Evolutionary conservation across 352 stramenopile species (phyloP).

Genomic region (Elongisporangium undulatum): DNA sequence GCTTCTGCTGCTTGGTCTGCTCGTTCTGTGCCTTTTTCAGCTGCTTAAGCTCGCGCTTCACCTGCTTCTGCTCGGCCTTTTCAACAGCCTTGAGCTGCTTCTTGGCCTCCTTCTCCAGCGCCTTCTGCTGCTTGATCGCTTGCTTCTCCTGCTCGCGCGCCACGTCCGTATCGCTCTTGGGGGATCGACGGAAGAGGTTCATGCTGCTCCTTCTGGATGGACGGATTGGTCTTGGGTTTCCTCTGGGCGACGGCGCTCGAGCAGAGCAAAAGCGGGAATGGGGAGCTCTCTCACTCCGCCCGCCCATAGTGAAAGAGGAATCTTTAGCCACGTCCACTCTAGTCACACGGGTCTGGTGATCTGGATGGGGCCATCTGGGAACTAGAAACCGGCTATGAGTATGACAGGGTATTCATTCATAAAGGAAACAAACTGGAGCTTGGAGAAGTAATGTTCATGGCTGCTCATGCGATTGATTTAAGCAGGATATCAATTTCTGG

Average conservation of each 20-base stretch:
- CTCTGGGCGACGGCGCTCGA: background rate
- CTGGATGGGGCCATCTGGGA: background rate
- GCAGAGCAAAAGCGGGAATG: background rate
- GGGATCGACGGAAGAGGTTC: background rate
- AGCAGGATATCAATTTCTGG: background rate
- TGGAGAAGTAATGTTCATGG: background rate
- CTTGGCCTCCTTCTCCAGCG: constrained; percentile 12
- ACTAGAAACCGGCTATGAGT: background rate
- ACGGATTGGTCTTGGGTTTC: background rate
- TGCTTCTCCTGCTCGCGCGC: constrained; percentile 2
- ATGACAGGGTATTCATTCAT: background rate
- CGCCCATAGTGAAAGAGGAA: background rate
- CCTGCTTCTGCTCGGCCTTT: constrained; percentile 14
- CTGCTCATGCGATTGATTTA: background rate
- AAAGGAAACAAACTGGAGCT: background rate
- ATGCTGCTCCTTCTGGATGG: background rate
- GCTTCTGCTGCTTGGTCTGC: constrained; percentile 5
- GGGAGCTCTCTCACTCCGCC: background rate
- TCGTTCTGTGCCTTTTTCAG: background rate
- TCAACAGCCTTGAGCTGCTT: constrained; percentile 11
- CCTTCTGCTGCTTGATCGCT: constrained; percentile 17
- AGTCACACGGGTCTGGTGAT: background rate
- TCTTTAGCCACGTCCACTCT: background rate
- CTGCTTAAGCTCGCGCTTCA: constrained; percentile 4
- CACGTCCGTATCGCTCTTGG: constrained; percentile 2